A percentile compares a stretch with the other conserved stretches of the same genome.
Evolutionary conservation across 2,329 filamentous ascomycete species (phyloP).

Genomic region (Fusarium verticillioides): DNA sequence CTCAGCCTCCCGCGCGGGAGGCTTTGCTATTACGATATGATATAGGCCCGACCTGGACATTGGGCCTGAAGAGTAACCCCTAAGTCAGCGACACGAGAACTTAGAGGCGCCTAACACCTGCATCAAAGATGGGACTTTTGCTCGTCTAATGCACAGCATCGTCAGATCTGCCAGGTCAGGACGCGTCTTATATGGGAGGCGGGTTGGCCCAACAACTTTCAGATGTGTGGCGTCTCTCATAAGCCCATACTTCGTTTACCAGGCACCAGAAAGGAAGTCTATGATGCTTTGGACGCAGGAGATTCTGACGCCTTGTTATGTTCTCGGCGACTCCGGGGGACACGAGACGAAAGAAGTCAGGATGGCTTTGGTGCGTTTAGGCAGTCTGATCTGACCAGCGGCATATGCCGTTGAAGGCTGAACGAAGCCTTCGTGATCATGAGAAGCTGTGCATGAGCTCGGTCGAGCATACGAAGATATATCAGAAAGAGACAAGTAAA

Average conservation of each 20-base stretch:
- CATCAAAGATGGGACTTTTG: not conserved
- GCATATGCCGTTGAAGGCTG: not conserved
- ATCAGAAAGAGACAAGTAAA: not conserved
- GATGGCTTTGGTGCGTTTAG: not conserved
- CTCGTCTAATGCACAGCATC: not conserved
- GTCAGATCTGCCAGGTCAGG: not conserved
- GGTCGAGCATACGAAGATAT: not conserved
- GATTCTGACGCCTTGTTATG: not conserved
- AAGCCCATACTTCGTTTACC: not conserved
- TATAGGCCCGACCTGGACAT: not conserved
- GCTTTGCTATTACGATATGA: not conserved
- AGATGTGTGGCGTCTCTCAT: not conserved
- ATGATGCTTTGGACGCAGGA: not conserved
- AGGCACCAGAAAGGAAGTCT: not conserved
- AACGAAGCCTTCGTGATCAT: not conserved
- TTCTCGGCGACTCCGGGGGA: not conserved
- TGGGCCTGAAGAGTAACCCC: not conserved
- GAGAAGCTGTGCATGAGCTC: not conserved
- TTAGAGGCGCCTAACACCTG: no score
- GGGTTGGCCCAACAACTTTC: not conserved
- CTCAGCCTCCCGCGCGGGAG: not conserved
- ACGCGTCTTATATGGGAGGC: not conserved
- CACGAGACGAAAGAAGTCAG: not conserved
- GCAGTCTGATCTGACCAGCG: not conserved
- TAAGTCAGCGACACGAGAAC: not conserved